Conservation (phyloP, 179 eudicot genomes). For the Heliamphora pulchella region DNA sequence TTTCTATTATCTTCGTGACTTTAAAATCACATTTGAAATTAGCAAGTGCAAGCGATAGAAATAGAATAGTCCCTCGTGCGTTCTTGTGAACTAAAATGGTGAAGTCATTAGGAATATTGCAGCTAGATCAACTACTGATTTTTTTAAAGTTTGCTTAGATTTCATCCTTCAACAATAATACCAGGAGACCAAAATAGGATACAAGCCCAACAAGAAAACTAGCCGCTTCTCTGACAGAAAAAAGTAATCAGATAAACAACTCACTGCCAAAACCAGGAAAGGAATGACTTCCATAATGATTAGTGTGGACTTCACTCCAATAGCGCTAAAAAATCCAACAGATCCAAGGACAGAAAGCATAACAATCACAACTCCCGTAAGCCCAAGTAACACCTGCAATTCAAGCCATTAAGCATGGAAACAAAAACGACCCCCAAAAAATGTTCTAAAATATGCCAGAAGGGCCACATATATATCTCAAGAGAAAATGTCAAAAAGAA, state of each 20-base stretch:
- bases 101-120: not conserved
- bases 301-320: conserved; percentile 73
- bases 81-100: too few relatives aligned
- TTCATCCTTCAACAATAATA: not conserved
- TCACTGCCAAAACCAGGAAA: conserved; percentile 75
- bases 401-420: not conserved
- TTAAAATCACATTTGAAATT: too few relatives aligned
- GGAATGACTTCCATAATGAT: conserved; percentile 82
- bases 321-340: conserved; percentile 65
- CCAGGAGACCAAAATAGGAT: not conserved
- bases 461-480: not conserved
- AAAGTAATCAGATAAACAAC: conserved; percentile 22
- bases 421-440: not conserved
- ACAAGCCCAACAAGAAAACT: not conserved
- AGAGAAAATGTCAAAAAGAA: not conserved
- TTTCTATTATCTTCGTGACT: not conserved
- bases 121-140: not conserved
- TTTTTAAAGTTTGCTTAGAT: too few relatives aligned
- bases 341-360: conserved; percentile 74
- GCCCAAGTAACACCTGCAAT: conserved; percentile 60
- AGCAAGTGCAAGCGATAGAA: too few relatives aligned
- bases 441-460: not conserved
- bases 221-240: not conserved
- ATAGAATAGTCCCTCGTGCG: too few relatives aligned
- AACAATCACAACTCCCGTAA: conserved; percentile 66